These are phyloP conservation scores for Dissoconium aciculare DNA, from an alignment of 2,329 filamentous ascomycete genomes.

Conservation along the genomic window DNA sequence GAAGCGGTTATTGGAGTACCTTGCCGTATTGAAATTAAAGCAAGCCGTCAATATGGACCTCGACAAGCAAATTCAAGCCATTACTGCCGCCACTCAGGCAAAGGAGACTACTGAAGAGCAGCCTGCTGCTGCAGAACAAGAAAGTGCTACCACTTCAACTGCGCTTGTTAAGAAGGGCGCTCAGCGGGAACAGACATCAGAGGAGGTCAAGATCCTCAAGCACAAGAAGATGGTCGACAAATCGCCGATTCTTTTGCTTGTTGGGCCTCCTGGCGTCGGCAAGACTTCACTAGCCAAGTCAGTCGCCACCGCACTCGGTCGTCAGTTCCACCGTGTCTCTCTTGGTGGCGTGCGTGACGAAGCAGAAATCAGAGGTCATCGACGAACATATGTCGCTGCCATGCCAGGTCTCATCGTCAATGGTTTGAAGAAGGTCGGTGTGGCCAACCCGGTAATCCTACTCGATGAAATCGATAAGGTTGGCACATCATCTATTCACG, in stretches of 20 bases:
- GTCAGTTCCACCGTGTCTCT: conserved; percentile 94
- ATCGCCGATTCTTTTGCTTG: conserved; percentile 84
- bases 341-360: conserved; percentile 91
- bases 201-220: conserved; percentile 61
- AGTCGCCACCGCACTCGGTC: conserved; percentile 75
- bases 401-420: conserved; percentile 95
- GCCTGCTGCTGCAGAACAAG: conserved; percentile 37
- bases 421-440: conserved; percentile 86
- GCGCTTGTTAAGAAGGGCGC: conserved; percentile 17
- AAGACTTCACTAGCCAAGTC: conserved; percentile 94
- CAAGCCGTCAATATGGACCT: conserved; percentile 75
- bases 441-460: conserved; percentile 86
- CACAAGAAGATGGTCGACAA: conserved; percentile 82
- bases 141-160: conserved; percentile 36
- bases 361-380: conserved; percentile 88
- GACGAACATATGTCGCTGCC: conserved; percentile 93
- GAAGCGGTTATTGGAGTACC: conserved; percentile 85
- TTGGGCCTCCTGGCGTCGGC: conserved; percentile 84
- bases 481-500: conserved; percentile 77
- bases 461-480: conserved; percentile 98
- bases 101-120: conserved; percentile 26
- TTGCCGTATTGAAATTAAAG: conserved; percentile 91
- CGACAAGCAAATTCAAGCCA: conserved; percentile 55
- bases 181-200: conserved; percentile 18
- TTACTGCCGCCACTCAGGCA: conserved; percentile 30